Evolutionary conservation across 768 basidiomycete genomes (phyloP).

Genomic region (Boletus patriciae): DNA sequence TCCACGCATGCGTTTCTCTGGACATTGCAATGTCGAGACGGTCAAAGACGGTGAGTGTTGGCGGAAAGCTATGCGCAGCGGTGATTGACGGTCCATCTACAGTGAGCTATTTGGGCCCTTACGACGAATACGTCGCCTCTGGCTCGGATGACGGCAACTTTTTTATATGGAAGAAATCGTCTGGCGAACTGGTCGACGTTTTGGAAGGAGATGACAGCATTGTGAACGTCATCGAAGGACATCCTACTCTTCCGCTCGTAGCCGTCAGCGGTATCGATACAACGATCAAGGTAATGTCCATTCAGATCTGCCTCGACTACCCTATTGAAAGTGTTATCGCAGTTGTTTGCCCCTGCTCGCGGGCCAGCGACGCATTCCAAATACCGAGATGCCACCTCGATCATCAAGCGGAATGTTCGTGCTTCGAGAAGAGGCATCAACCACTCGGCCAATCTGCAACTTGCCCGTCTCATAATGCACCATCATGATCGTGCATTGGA

Average conservation of each 20-base stretch:
- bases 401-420: constrained; percentile 56
- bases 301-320: background rate
- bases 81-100: background rate
- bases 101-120: constrained; percentile 85
- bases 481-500: constrained; percentile 31
- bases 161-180: constrained; percentile 81
- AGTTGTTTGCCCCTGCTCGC: constrained; percentile 67
- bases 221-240: constrained; percentile 86
- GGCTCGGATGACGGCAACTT: constrained; percentile 88
- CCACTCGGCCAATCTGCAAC: constrained; percentile 21
- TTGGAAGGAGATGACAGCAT: constrained; percentile 81
- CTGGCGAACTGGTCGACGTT: constrained; percentile 65
- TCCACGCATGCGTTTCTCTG: constrained; percentile 63
- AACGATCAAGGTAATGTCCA: constrained; percentile 67
- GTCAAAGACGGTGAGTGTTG: constrained; percentile 75
- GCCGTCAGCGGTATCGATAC: constrained; percentile 86
- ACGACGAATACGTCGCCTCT: constrained; percentile 74
- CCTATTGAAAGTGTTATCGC: background rate
- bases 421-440: constrained; percentile 26
- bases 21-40: constrained; percentile 78
- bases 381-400: constrained; percentile 49
- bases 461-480: constrained; percentile 33
- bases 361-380: constrained; percentile 54
- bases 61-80: background rate
- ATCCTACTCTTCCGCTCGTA: constrained; percentile 74